These are phyloP conservation scores for Ilyonectria mors-panacis DNA, from an alignment of 2,329 filamentous ascomycete species.

Conservation along the genomic window DNA sequence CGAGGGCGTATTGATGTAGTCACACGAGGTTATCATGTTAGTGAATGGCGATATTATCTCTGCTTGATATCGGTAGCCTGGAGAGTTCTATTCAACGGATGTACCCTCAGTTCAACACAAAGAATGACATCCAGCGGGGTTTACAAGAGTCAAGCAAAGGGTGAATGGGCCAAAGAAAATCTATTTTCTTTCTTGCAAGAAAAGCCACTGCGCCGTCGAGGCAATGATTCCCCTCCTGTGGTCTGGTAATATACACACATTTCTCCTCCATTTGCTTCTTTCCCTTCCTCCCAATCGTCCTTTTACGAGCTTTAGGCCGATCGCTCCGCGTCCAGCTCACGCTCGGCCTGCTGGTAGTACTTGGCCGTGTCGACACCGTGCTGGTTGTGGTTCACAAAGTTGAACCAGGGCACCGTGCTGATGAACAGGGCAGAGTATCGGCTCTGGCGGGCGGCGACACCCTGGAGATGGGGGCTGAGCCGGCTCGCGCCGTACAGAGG, in stretches of 20 bases:
- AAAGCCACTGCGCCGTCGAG: slow-evolving; percentile 41
- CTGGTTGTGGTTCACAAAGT: slow-evolving; percentile 96
- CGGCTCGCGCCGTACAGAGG: slow-evolving; percentile 87
- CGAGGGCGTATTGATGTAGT: too few species aligned
- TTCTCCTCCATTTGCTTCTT: slow-evolving; percentile 6
- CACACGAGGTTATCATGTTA: too few species aligned
- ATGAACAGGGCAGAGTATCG: slow-evolving; percentile 89
- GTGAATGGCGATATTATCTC: background rate
- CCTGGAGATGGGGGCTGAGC: slow-evolving; percentile 91
- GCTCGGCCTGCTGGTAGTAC: slow-evolving; percentile 96
- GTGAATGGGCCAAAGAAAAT: slow-evolving; percentile 25
- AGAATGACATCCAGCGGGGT: background rate
- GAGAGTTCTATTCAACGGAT: too few species aligned
- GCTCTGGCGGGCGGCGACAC: slow-evolving; percentile 92
- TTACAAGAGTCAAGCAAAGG: background rate
- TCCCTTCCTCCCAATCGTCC: slow-evolving; percentile 1
- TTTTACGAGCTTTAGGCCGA: slow-evolving; percentile 34
- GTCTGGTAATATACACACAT: slow-evolving; percentile 48
- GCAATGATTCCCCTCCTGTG: slow-evolving; percentile 32
- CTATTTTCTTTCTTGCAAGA: slow-evolving; percentile 44
- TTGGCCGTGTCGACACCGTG: slow-evolving; percentile 98
- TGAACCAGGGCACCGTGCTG: slow-evolving; percentile 94
- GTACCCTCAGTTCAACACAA: background rate
- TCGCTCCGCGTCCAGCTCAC: slow-evolving; percentile 87
- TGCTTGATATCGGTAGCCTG: background rate